A percentile compares a stretch with the other conserved stretches of the same genome.
phyloP scores from a whole-genome alignment of 1,139 yeast species.

The Suhomyces guaymorum region DNA sequence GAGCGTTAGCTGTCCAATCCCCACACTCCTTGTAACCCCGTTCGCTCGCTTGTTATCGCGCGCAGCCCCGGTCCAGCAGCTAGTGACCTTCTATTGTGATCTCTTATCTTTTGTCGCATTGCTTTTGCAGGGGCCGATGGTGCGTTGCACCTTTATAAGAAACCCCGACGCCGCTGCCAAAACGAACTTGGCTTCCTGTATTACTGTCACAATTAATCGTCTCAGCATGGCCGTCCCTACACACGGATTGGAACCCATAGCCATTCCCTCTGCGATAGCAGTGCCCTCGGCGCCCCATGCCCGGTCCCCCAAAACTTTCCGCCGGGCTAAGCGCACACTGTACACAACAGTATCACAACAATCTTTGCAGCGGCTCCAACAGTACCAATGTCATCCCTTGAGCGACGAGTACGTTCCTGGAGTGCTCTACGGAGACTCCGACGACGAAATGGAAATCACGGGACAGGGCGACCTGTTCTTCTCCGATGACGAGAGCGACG shows the following conservation, averaged over 20 bases:
- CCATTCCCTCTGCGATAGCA: constrained; percentile 7
- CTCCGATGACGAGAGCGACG: constrained; percentile 13
- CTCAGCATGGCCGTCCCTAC: constrained; percentile 4
- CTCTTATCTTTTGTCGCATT: constrained; percentile 5
- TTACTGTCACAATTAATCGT: too few relatives aligned
- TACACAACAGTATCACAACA: constrained; percentile 10
- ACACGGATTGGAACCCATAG: constrained; percentile 10
- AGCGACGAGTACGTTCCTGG: constrained; percentile 15
- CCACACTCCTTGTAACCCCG: too few relatives aligned
- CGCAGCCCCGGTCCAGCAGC: background rate
- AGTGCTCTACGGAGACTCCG: constrained; percentile 8
- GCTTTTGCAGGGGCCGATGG: constrained; percentile 1
- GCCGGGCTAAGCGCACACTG: constrained; percentile 8
- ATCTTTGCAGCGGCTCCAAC: constrained; percentile 11
- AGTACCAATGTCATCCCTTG: constrained; percentile 10
- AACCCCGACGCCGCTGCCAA: too few relatives aligned
- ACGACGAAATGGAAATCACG: constrained; percentile 6
- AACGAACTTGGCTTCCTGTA: too few relatives aligned
- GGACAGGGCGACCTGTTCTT: constrained; percentile 4
- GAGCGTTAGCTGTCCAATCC: too few relatives aligned
- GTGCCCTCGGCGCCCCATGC: constrained; percentile 1
- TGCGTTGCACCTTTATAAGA: constrained; percentile 1
- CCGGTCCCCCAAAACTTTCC: constrained; percentile 5
- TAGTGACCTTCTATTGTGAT: constrained; percentile 1
- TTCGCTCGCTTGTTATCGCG: background rate